Conservation (phyloP, 2,329 filamentous ascomycete genomes). For the Colletotrichum lindemuthianum region DNA sequence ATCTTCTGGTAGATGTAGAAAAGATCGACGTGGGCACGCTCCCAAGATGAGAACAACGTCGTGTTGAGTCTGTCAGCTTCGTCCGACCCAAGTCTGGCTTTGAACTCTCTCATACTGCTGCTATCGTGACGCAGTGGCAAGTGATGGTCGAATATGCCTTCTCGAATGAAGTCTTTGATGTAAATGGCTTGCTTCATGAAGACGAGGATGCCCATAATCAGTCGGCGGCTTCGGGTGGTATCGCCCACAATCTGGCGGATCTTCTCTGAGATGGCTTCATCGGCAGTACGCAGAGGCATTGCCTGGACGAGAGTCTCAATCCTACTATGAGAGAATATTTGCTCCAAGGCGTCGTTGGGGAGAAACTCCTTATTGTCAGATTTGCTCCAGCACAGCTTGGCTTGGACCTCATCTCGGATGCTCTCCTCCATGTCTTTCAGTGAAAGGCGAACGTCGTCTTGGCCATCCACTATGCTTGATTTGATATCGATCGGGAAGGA, state of each 20-base stretch:
- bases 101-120: conserved; percentile 14
- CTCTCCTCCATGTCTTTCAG: neutral
- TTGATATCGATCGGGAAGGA: neutral
- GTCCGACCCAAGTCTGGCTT: neutral
- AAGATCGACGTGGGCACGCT: conserved; percentile 21
- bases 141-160: conserved; percentile 13
- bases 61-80: neutral
- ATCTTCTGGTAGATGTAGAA: conserved; percentile 22
- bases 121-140: neutral
- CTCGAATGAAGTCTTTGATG: conserved; percentile 15
- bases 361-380: conserved; percentile 10
- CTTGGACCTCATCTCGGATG: neutral
- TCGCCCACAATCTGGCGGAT: neutral
- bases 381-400: neutral
- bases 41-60: conserved; percentile 6
- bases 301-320: neutral
- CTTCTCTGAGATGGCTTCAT: neutral
- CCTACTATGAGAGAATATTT: conserved; percentile 3
- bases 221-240: conserved; percentile 5
- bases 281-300: neutral
- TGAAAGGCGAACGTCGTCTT: neutral
- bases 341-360: conserved; percentile 11
- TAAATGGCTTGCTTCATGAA: conserved; percentile 13
- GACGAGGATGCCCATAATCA: conserved; percentile 12
- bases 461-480: neutral